Percentiles rank a stretch among this genome's conserved stretches.
Evolutionary conservation across 768 basidiomycete genomes (phyloP).

Genomic region (Mycena indigotica): DNA sequence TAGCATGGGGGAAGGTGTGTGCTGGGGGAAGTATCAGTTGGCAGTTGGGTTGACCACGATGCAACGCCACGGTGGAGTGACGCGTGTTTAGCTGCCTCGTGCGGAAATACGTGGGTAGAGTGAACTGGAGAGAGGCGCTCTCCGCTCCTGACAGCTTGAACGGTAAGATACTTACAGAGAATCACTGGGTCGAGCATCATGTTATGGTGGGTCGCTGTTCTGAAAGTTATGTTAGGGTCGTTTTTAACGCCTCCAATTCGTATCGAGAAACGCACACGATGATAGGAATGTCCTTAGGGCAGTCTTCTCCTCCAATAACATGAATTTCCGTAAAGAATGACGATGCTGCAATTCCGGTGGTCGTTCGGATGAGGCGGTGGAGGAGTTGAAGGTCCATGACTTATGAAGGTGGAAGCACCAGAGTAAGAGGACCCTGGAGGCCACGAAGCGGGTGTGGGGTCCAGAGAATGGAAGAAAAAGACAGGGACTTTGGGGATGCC

Average conservation of each 20-base stretch:
- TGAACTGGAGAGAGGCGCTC: no score
- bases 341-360: constrained; percentile 74
- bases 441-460: not conserved
- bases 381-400: constrained; percentile 42
- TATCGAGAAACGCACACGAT: constrained; percentile 71
- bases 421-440: not conserved
- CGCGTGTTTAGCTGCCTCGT: not conserved
- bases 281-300: constrained; percentile 85
- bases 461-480: not conserved
- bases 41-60: constrained; percentile 12
- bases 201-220: constrained; percentile 88
- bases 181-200: constrained; percentile 92
- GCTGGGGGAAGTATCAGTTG: constrained; percentile 45
- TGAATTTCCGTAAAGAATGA: constrained; percentile 90
- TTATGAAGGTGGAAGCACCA: not conserved
- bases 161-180: constrained; percentile 70
- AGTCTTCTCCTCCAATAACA: constrained; percentile 85
- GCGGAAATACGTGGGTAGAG: not conserved
- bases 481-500: not conserved
- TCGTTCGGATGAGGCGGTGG: constrained; percentile 70
- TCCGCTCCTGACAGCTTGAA: no score
- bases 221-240: constrained; percentile 32
- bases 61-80: not conserved
- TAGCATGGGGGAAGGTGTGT: constrained; percentile 76
- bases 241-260: constrained; percentile 1